phyloP scores from a whole-genome alignment of 2,329 filamentous ascomycete species.

The Pyrenophora teres region DNA sequence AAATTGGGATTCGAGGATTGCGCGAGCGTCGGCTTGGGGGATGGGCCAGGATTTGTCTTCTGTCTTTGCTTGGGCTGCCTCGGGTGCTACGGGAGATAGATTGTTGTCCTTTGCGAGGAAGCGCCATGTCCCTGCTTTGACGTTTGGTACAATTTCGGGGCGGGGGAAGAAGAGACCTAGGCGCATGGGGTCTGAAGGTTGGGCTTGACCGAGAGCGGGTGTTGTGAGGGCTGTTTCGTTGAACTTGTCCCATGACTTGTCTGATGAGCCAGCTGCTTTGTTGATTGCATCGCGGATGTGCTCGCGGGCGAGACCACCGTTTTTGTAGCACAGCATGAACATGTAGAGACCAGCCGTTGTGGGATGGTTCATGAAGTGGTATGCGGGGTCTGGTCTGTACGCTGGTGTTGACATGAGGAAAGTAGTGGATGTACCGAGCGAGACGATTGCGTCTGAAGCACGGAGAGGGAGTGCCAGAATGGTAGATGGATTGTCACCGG shows the following conservation, averaged over 20 bases:
- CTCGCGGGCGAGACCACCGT: slow-evolving; percentile 91
- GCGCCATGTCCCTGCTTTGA: slow-evolving; percentile 83
- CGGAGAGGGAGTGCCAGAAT: slow-evolving; percentile 88
- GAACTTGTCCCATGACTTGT: slow-evolving; percentile 77
- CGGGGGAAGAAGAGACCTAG: slow-evolving; percentile 94
- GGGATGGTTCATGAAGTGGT: slow-evolving; percentile 98
- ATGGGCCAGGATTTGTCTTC: slow-evolving; percentile 53
- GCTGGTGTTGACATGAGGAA: slow-evolving; percentile 96
- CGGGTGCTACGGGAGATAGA: slow-evolving; percentile 44
- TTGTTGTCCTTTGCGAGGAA: slow-evolving; percentile 65
- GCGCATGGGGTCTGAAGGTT: slow-evolving; percentile 66
- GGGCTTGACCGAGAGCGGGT: slow-evolving; percentile 67
- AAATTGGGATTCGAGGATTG: slow-evolving; percentile 93
- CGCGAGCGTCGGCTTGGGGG: slow-evolving; percentile 72
- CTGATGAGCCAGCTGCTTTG: slow-evolving; percentile 47
- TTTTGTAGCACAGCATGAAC: slow-evolving; percentile 99
- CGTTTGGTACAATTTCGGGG: slow-evolving; percentile 93
- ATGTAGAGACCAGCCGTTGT: slow-evolving; percentile 90
- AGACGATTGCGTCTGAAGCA: slow-evolving; percentile 90
- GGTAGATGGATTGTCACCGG: slow-evolving; percentile 94
- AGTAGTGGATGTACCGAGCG: slow-evolving; percentile 91
- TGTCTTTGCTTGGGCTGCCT: slow-evolving; percentile 54
- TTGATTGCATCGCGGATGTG: slow-evolving; percentile 83
- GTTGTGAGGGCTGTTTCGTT: slow-evolving; percentile 73
- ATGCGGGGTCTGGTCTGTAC: slow-evolving; percentile 86